phyloP scores from a whole-genome alignment of 768 basidiomycete genomes.

The Leccinellum luteum region DNA sequence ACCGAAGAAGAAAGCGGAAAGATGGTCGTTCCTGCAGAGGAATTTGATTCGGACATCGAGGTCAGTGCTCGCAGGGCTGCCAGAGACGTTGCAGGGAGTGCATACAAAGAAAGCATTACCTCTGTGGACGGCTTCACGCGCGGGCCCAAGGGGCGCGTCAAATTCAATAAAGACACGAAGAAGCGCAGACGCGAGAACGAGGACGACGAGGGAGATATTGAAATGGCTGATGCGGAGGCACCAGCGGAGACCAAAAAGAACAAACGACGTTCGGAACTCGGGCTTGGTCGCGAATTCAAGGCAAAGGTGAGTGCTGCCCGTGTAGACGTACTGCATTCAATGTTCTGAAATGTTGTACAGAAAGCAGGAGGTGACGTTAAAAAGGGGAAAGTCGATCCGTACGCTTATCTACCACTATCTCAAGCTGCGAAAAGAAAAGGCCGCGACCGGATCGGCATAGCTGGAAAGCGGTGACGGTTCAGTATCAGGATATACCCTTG shows the following conservation, averaged over 20 bases:
- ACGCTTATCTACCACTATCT: conserved; percentile 83
- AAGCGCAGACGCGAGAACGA: conserved; percentile 76
- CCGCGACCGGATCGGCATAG: conserved; percentile 51
- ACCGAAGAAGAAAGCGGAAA: conserved; percentile 81
- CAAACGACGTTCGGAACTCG: conserved; percentile 51
- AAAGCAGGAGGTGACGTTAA: conserved; percentile 95
- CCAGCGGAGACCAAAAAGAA: conserved; percentile 42
- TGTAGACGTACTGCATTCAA: conserved; percentile 4
- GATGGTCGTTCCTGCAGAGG: conserved; percentile 68
- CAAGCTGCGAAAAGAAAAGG: conserved; percentile 73
- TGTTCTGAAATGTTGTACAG: conserved; percentile 40
- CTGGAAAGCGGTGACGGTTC: conserved; percentile 53
- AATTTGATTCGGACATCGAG: conserved; percentile 45
- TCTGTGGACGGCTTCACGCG: conserved; percentile 90
- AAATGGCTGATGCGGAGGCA: conserved; percentile 71
- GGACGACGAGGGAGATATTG: conserved; percentile 60
- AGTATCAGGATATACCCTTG: conserved; percentile 1
- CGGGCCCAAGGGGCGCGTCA: conserved; percentile 78
- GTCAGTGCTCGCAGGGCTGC: conserved; percentile 39
- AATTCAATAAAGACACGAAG: conserved; percentile 97
- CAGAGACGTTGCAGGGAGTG: conserved; percentile 64
- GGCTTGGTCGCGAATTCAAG: conserved; percentile 87
- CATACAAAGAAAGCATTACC: conserved; percentile 79
- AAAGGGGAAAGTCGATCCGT: conserved; percentile 84
- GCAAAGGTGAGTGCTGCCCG: conserved; percentile 70